Evolutionary conservation across 108 stramenopile genomes (phyloP), one percentile per base, ranked within the genome.

Genomic region (Mayamaea pseudoterrestris): DNA sequence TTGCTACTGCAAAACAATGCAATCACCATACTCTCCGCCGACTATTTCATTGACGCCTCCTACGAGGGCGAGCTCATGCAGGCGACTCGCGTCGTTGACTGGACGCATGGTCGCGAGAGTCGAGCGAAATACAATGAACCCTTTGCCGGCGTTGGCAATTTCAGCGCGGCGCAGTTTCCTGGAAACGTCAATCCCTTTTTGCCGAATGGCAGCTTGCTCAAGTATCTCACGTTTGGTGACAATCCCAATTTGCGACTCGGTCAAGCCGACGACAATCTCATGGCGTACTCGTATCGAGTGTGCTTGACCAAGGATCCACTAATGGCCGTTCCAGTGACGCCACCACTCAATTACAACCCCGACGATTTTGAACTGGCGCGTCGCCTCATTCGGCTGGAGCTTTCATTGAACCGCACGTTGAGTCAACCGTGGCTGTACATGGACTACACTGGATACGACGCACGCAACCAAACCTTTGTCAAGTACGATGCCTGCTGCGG

Each of bases 31-130:
- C 2, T 37, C 2, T 37, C 36, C 1, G 36, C 36, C 18, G 20
- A 37, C 16, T 37, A 37, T 18, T 37, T 37, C 36, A 37, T 37
- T 37, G 36, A 37, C 20, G 36, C 36, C 20, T 37, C 36, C 20
- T 37, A 37, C 36, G 36, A 37, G 36, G 36, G 36, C 16, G 36
- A 37, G 36, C 2, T 37, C 3, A 18, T 37, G 20, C 3, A 3
- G 4, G 36, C 36, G 20, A 18, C 36, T 18, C n/a, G n/a, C n/a
- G 36, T 16, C 20, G 20, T 37, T 37, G 16, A 16, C 16, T 37
- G 20, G 18, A 37, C 36, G 4, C 20, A 37, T 37, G 36, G 36
- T 18, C 16, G 36, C 3, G 36, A 37, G 36, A 18, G 18, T 37
- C 20, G 18, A 18, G 36, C 16, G 2, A 37, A 18, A 18, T 37